Evolutionary conservation across 2,329 filamentous ascomycete species (phyloP), one percentile per base, ranked within the genome.

Genomic region (Diplocarpon rosae): DNA sequence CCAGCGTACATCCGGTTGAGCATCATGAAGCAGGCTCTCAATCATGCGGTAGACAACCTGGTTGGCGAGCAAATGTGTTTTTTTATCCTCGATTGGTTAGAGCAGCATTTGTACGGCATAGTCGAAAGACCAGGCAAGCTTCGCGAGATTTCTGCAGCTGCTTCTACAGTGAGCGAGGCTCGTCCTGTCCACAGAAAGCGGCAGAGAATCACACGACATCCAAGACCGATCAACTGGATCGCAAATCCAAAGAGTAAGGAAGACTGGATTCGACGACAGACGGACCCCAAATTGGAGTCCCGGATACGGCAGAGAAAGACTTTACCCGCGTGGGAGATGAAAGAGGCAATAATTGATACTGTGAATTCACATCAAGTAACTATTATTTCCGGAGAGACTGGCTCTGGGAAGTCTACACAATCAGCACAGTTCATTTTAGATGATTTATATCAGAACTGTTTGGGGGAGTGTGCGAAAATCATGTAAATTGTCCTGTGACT

Each of bases 381-480:
- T 1, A 95, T 98, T 57, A 92, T 98, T 56, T 93, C 89, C 35
- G 92, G 92, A 54, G 92, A 96, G 66, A 98, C 92, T 3, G 92
- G 92, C 42, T 95, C 87, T 14, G 92, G 92, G 59, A 98, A 98
- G 65, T 95, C 86, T 39, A 96, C 92, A 0, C 92, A 98, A 63
- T 92, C 87, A 2, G 87, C 96, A 29, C 92, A 98, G 62, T 98
- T 96, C 63, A 74, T 98, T 35, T 71, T 98, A 1, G 92, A 98
- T 57, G 86, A 96, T 56, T 69, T 96, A 51, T 94, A 95, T 56
- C 72, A 75, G 49, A 73, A 76, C 37, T 77, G 81, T 7, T 70
- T 93, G 8, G 92, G 90, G 2, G 76, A 75, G 11, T 77, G 77
- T 11, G 85, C 82, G 28, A 95, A 93, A 58, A 94, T 98, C 51